Percentiles rank a stretch among this genome's conserved stretches.
phyloP scores from a whole-genome alignment of 352 stramenopile genomes.

The Phytopythium kandeliae region DNA sequence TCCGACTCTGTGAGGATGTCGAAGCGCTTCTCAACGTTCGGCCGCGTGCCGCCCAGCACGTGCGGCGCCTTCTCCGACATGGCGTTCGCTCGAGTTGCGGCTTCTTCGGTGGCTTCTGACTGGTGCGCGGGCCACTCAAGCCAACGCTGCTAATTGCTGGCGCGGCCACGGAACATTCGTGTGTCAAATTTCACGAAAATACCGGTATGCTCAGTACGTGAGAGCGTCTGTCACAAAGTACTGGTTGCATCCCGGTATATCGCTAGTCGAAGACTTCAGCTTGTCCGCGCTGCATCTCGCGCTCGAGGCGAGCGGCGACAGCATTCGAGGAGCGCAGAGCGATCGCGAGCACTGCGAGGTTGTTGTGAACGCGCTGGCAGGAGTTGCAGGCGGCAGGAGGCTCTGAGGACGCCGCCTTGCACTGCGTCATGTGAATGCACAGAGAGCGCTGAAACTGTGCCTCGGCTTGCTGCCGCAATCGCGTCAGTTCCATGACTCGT shows the following conservation, averaged over 20 bases:
- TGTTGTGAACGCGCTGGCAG: constrained; percentile 43
- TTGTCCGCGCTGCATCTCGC: too few relatives aligned
- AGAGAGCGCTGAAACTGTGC: constrained; percentile 34
- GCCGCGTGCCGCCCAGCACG: constrained; percentile 46
- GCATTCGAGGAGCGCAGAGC: constrained; percentile 22
- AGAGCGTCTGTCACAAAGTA: too few relatives aligned
- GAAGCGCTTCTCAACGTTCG: constrained; percentile 53
- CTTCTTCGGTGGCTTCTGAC: neutral
- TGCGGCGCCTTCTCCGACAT: constrained; percentile 64
- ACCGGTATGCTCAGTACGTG: too few relatives aligned
- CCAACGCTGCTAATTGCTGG: neutral
- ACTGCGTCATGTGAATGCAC: constrained; percentile 1
- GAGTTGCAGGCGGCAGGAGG: constrained; percentile 10
- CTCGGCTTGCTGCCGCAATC: constrained; percentile 26
- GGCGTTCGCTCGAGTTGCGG: neutral
- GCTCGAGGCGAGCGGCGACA: too few relatives aligned
- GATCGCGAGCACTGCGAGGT: constrained; percentile 54
- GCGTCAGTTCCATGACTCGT: neutral
- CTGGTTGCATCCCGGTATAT: too few relatives aligned
- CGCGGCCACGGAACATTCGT: neutral
- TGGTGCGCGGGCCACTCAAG: neutral
- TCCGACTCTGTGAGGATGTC: constrained; percentile 24
- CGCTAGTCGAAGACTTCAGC: too few relatives aligned
- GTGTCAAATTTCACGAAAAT: neutral
- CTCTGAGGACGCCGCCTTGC: neutral